Conservation (phyloP, 768 basidiomycete genomes). For the Lactarius tabidus region DNA sequence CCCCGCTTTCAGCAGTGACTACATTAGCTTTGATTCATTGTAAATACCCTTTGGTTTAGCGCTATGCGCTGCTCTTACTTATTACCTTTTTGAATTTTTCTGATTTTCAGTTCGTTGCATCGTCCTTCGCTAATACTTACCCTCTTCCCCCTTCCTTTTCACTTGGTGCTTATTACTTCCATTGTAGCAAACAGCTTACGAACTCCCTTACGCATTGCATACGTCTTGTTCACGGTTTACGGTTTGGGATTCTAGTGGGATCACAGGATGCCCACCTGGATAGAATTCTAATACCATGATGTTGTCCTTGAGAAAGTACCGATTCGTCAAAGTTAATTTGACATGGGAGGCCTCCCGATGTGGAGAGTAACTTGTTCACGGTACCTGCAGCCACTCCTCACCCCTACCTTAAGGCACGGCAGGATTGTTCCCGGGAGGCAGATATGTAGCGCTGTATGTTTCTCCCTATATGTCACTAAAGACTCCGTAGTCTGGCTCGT, state of each 20-base stretch:
- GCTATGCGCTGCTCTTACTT: constrained; percentile 25
- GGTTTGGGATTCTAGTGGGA: constrained; percentile 15
- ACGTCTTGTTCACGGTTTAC: constrained; percentile 19
- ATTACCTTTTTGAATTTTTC: constrained; percentile 25
- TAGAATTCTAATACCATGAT: constrained; percentile 21
- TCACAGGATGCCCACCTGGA: constrained; percentile 21
- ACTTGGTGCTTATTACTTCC: constrained; percentile 15
- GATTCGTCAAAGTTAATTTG: not conserved
- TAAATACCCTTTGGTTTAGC: constrained; percentile 23
- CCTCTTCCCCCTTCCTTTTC: constrained; percentile 14
- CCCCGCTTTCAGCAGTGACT: constrained; percentile 18
- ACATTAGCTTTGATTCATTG: constrained; percentile 25
- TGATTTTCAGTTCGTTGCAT: not conserved
- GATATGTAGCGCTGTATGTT: not conserved
- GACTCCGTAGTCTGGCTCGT: constrained; percentile 13
- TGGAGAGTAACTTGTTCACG: not conserved
- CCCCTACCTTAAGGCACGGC: not conserved
- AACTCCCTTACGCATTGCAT: constrained; percentile 21
- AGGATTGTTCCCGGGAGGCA: not conserved
- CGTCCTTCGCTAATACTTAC: constrained; percentile 16
- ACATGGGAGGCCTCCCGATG: not conserved
- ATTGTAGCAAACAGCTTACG: constrained; percentile 26
- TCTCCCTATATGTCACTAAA: constrained; percentile 5
- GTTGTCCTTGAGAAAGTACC: not conserved
- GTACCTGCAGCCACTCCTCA: not conserved